Base-by-base conservation (phyloP, 2,329 filamentous ascomycete species). In the Fusarium floridanum region DNA sequence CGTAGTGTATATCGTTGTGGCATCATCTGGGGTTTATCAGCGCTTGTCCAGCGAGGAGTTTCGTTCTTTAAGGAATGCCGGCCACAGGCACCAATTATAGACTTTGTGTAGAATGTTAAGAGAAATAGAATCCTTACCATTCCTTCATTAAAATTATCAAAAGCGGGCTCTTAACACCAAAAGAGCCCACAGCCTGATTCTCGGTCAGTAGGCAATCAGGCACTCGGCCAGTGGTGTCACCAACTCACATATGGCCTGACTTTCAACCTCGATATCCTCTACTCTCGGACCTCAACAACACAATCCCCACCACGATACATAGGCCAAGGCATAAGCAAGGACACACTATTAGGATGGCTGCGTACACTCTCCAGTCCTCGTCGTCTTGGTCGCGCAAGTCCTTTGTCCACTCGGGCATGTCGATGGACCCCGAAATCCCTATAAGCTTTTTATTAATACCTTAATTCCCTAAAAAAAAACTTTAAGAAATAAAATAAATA, bases 391-490 rank as follows among this genome's bases (percentile, higher is more conserved):
- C 50, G 17, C 69, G 48, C 50, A 72, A 22, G 17, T 71, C 67
- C 4, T 67, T 72, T 9, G 69, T 72, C 69, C 69, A 72, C 24
- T 71, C 43, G 16, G 69, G 69, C 69, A 72, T 72, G 12, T 62
- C 12, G 39, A 72, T 72, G 27, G 69, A 11, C 8, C 63, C 63
- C 27, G 27, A n/a, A n/a, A n/a, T n/a, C n/a, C n/a, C n/a, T n/a
- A n/a, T n/a, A n/a, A n/a, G n/a, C n/a, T n/a, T n/a, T n/a, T n/a
- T n/a, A n/a, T n/a, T n/a, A n/a, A n/a, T n/a, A n/a, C n/a, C n/a
- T n/a, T n/a, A n/a, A n/a, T n/a, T n/a, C n/a, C n/a, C n/a, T n/a
- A n/a, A n/a, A n/a, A n/a, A n/a, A n/a, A n/a, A n/a, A n/a, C n/a
- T n/a, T n/a, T n/a, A n/a, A n/a, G n/a, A n/a, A n/a, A n/a, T n/a